Evolutionary conservation across 805 yeast species (phyloP).

Genomic region (Schizosaccharomyces japonicus): DNA sequence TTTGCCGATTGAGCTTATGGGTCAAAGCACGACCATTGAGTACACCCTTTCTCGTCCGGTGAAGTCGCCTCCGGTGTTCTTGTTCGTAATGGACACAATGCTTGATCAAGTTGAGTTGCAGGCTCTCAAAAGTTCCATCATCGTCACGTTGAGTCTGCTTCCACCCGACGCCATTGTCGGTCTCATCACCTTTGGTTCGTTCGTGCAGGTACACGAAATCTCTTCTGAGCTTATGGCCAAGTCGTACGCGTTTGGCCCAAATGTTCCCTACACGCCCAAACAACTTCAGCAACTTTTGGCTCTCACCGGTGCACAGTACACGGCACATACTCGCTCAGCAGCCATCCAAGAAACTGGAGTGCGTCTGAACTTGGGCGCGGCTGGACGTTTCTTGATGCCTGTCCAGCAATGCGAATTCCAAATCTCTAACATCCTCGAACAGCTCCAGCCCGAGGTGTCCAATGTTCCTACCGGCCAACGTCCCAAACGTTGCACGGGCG

Average conservation of each 20-base stretch:
- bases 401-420: conserved; percentile 61
- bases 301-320: conserved; percentile 14
- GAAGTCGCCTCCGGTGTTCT: conserved; percentile 61
- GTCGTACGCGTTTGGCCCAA: conserved; percentile 69
- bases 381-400: conserved; percentile 37
- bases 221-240: conserved; percentile 45
- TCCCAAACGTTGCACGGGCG: conserved; percentile 77
- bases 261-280: conserved; percentile 43
- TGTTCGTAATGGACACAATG: conserved; percentile 69
- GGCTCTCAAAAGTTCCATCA: conserved; percentile 58
- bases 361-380: conserved; percentile 10
- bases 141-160: conserved; percentile 48
- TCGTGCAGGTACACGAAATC: conserved; percentile 71
- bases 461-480: conserved; percentile 52
- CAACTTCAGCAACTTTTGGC: conserved; percentile 39
- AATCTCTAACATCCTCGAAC: conserved; percentile 54
- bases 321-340: neutral
- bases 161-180: conserved; percentile 84
- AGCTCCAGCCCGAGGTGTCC: conserved; percentile 66
- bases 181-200: conserved; percentile 68
- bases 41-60: conserved; percentile 63
- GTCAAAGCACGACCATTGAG: conserved; percentile 54
- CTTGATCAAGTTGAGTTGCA: conserved; percentile 70
- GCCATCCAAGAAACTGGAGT: neutral
- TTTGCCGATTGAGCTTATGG: conserved; percentile 58